A percentile compares a stretch with the other conserved stretches of the same genome.
These are phyloP conservation scores for Jackrogersella multiformis DNA, from an alignment of 495 filamentous ascomycete species.

Conservation along the genomic window DNA sequence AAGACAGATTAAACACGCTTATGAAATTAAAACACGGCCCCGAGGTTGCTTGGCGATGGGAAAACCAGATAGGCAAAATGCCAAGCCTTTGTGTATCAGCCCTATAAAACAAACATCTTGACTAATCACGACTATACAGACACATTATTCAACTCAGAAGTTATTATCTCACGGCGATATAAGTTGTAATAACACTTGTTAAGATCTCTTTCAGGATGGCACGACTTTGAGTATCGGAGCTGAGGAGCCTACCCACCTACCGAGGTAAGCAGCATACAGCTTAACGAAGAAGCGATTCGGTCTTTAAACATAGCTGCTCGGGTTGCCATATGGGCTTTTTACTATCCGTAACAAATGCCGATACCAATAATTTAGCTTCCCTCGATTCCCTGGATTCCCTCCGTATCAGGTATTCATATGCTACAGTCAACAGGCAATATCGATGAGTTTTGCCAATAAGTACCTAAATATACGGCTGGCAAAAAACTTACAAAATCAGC, in stretches of 20 bases:
- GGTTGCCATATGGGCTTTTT: not conserved
- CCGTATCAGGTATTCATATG: not conserved
- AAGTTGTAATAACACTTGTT: not conserved
- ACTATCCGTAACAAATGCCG: not conserved
- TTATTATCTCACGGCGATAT: not conserved
- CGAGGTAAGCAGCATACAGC: too few relatives aligned
- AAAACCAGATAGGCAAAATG: slow-evolving; percentile 9
- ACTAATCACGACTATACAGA: slow-evolving; percentile 29
- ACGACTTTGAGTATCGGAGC: too few relatives aligned
- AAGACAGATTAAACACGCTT: not conserved
- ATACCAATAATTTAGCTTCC: not conserved
- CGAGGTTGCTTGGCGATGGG: slow-evolving; percentile 1
- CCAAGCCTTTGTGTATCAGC: slow-evolving; percentile 33
- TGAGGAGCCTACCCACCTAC: not conserved
- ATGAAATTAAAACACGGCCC: not conserved
- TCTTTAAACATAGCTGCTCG: not conserved
- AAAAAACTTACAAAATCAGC: slow-evolving; percentile 1
- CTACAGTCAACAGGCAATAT: not conserved
- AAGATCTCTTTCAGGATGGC: not conserved
- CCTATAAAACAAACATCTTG: slow-evolving; percentile 29
- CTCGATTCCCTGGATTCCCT: too few relatives aligned
- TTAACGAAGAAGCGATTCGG: not conserved
- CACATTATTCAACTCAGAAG: not conserved
- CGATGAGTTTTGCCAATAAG: not conserved
- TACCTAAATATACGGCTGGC: not conserved